Evolutionary conservation across 2,329 filamentous ascomycete genomes (phyloP).

Genomic region (Ophiostoma pallidulum): DNA sequence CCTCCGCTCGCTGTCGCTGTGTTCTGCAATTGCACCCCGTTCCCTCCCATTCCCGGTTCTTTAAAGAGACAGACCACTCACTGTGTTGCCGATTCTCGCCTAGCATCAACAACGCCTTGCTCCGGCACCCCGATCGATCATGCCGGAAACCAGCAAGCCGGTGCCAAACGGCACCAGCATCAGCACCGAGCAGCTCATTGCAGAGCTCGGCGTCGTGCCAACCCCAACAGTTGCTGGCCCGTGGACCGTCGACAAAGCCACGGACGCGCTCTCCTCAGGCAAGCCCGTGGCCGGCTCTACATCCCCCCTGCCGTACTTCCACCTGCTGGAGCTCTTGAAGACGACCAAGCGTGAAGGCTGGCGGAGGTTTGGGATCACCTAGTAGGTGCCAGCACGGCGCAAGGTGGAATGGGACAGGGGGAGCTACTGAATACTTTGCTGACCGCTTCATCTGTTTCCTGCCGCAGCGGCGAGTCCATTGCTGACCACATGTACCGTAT

Average conservation of each 20-base stretch:
- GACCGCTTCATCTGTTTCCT: no score
- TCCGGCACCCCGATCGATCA: no score
- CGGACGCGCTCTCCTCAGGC: slow-evolving; percentile 51
- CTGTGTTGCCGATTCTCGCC: no score
- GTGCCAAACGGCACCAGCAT: not conserved
- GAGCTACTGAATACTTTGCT: slow-evolving; percentile 16
- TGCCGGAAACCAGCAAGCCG: slow-evolving; percentile 6
- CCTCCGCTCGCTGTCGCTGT: no score
- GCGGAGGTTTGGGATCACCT: slow-evolving; percentile 71
- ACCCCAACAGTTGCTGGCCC: slow-evolving; percentile 33
- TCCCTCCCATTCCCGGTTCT: no score
- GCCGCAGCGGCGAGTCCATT: slow-evolving; percentile 69
- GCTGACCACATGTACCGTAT: slow-evolving; percentile 99
- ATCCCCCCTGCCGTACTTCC: slow-evolving; percentile 86
- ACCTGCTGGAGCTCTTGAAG: slow-evolving; percentile 87
- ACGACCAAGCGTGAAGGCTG: slow-evolving; percentile 95
- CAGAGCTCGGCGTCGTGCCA: slow-evolving; percentile 28
- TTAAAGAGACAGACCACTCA: no score
- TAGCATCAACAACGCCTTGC: no score
- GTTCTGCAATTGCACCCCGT: no score
- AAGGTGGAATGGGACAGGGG: not conserved
- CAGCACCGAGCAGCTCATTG: slow-evolving; percentile 2
- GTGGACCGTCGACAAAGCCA: slow-evolving; percentile 53
- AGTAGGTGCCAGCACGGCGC: slow-evolving; percentile 28
- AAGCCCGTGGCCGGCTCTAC: slow-evolving; percentile 50